A percentile compares a stretch with the other conserved stretches of the same genome.
Evolutionary conservation across 306 rosid genomes (phyloP).

Genomic region (Argentina anserina): DNA sequence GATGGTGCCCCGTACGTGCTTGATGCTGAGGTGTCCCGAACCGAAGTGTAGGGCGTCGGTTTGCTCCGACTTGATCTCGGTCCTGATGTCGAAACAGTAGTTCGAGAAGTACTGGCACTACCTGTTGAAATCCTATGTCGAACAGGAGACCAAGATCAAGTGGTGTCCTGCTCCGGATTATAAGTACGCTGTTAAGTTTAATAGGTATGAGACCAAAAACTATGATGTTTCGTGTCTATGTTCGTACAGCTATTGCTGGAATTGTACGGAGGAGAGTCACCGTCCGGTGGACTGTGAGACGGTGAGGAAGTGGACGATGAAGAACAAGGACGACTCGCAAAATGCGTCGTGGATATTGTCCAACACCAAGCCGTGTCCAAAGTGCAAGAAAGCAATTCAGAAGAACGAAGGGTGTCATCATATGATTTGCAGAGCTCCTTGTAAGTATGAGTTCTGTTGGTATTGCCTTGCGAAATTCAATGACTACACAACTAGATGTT

Average conservation of each 20-base stretch:
- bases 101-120: neutral
- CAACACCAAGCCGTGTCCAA: constrained; percentile 10
- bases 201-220: neutral
- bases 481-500: neutral
- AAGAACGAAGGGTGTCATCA: constrained; percentile 7
- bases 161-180: constrained; percentile 16
- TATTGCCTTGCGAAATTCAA: neutral
- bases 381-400: neutral
- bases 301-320: neutral
- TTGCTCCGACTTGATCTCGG: neutral
- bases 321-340: neutral
- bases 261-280: constrained; percentile 7
- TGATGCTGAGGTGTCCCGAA: constrained; percentile 10
- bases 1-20: neutral
- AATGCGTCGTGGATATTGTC: neutral
- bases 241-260: neutral
- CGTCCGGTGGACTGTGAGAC: constrained; percentile 1
- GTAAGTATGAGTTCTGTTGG: neutral
- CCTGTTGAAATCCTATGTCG: neutral
- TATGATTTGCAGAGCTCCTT: neutral
- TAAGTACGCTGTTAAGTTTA: neutral
- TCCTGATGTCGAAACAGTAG: neutral
- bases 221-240: constrained; percentile 1
- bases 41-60: neutral
- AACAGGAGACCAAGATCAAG: neutral